Evolutionary conservation across 2,329 filamentous ascomycete species (phyloP).

Genomic region (Polychaeton citri): DNA sequence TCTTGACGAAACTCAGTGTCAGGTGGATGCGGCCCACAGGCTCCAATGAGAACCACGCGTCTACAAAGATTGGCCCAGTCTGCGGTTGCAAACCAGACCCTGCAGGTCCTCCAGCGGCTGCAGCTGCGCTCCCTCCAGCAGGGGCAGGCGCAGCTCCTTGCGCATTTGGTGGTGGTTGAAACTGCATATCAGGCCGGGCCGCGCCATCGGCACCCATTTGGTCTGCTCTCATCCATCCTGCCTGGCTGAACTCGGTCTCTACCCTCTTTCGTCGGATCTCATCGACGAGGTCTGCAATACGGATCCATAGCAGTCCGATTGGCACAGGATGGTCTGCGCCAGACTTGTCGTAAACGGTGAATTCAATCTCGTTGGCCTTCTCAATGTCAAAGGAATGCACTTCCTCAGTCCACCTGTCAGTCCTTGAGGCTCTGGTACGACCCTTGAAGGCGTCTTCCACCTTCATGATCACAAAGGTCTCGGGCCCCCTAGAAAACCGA

Average conservation of each 20-base stretch:
- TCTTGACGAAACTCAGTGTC: constrained; percentile 83
- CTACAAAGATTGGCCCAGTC: constrained; percentile 50
- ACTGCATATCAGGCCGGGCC: constrained; percentile 41
- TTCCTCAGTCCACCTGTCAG: constrained; percentile 84
- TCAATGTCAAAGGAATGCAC: constrained; percentile 86
- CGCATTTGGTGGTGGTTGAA: constrained; percentile 35
- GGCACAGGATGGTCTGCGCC: constrained; percentile 68
- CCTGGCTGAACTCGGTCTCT: constrained; percentile 85
- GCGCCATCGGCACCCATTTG: constrained; percentile 60
- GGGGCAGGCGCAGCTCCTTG: constrained; percentile 20
- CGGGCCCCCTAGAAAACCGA: constrained; percentile 76
- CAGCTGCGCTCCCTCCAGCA: constrained; percentile 22
- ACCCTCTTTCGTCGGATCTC: constrained; percentile 96
- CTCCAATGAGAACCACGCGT: constrained; percentile 94
- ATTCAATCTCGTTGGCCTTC: constrained; percentile 95
- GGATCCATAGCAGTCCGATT: constrained; percentile 89
- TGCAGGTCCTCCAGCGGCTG: constrained; percentile 26
- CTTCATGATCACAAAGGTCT: constrained; percentile 93
- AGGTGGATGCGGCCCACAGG: constrained; percentile 87
- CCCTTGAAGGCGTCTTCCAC: constrained; percentile 90
- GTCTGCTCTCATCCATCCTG: constrained; percentile 94
- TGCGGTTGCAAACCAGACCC: constrained; percentile 32
- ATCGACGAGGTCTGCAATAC: constrained; percentile 93
- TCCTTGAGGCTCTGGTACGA: constrained; percentile 71
- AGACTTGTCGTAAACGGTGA: constrained; percentile 94